Evolutionary conservation across 2,329 filamentous ascomycete genomes (phyloP).

Genomic region (Aspergillus aculeatus): DNA sequence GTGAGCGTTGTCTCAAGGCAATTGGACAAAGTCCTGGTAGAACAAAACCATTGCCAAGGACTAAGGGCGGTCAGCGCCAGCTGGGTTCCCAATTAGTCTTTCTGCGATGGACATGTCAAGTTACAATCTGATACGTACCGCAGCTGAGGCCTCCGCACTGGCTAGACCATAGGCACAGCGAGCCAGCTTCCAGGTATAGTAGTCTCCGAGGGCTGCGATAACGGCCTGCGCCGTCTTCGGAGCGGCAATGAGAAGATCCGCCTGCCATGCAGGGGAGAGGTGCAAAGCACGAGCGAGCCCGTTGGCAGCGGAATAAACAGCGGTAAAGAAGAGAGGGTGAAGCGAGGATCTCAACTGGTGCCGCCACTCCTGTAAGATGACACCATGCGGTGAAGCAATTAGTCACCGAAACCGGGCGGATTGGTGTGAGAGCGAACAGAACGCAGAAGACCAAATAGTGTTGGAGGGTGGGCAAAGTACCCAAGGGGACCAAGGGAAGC

Average conservation of each 20-base stretch:
- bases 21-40: slow-evolving; percentile 90
- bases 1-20: slow-evolving; percentile 89
- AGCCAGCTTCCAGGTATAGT: slow-evolving; percentile 82
- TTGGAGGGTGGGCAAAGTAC: background rate
- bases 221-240: slow-evolving; percentile 75
- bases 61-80: slow-evolving; percentile 69
- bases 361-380: slow-evolving; percentile 75
- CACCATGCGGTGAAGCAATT: slow-evolving; percentile 7
- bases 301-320: slow-evolving; percentile 65
- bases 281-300: slow-evolving; percentile 55
- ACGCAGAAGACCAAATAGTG: background rate
- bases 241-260: slow-evolving; percentile 66
- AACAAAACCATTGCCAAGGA: slow-evolving; percentile 97
- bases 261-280: slow-evolving; percentile 56
- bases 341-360: slow-evolving; percentile 83
- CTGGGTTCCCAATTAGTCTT: slow-evolving; percentile 44
- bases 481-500: background rate
- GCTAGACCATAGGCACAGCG: slow-evolving; percentile 65
- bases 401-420: slow-evolving; percentile 1
- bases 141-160: slow-evolving; percentile 65
- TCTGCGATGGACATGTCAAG: background rate
- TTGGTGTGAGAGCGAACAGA: background rate
- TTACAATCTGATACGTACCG: slow-evolving; percentile 52
- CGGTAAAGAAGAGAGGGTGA: slow-evolving; percentile 84
- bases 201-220: slow-evolving; percentile 76